Conservation (phyloP, 805 yeast species). For the Spathaspora boniae region DNA sequence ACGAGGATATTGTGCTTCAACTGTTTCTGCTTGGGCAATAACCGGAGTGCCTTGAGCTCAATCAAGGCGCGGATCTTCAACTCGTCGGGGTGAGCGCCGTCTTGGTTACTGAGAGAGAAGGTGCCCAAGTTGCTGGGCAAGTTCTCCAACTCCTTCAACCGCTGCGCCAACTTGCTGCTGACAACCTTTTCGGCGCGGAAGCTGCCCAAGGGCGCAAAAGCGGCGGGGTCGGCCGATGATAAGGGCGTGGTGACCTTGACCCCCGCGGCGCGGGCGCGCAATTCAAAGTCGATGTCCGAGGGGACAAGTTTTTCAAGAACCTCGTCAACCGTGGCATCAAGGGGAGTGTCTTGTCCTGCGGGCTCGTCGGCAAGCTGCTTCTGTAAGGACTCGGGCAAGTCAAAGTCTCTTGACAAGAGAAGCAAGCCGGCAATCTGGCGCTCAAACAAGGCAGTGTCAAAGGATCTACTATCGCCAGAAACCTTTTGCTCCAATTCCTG, state of each 20-base stretch:
- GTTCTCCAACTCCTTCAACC: slow-evolving; percentile 59
- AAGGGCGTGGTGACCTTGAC: slow-evolving; percentile 20
- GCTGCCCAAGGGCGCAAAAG: slow-evolving; percentile 47
- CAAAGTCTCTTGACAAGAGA: slow-evolving; percentile 60
- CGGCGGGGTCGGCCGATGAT: slow-evolving; percentile 24
- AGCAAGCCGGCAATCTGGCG: slow-evolving; percentile 65
- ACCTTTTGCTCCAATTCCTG: slow-evolving; percentile 17
- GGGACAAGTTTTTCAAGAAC: slow-evolving; percentile 5
- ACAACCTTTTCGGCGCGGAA: slow-evolving; percentile 51
- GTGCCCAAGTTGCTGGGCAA: slow-evolving; percentile 72
- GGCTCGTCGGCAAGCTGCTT: slow-evolving; percentile 19
- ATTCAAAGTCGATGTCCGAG: slow-evolving; percentile 16
- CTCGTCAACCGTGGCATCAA: slow-evolving; percentile 4
- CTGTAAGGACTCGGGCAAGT: slow-evolving; percentile 55
- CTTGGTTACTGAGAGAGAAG: slow-evolving; percentile 31
- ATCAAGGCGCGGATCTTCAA: slow-evolving; percentile 63
- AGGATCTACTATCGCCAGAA: too few species aligned
- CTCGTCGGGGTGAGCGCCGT: slow-evolving; percentile 40
- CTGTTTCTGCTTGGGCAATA: slow-evolving; percentile 67
- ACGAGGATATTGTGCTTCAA: slow-evolving; percentile 59
- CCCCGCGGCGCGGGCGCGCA: slow-evolving; percentile 42
- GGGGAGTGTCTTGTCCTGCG: slow-evolving; percentile 4
- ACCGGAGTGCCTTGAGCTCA: slow-evolving; percentile 65
- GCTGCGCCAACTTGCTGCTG: slow-evolving; percentile 49
- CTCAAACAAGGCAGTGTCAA: slow-evolving; percentile 46